Conservation (phyloP, 75 land plant species). For the Pinus taeda region DNA sequence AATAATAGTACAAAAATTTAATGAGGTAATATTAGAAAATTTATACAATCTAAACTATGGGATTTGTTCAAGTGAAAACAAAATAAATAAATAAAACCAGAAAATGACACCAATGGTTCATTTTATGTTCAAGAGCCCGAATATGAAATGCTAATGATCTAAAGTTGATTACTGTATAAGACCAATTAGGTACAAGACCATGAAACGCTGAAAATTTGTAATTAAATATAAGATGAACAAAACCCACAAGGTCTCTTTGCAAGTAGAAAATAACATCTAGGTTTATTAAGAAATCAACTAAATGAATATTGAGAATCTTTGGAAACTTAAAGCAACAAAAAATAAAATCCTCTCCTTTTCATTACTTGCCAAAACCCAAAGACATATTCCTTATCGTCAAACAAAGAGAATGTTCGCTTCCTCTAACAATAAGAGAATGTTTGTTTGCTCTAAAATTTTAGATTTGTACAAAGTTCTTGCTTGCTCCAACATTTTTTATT, state of each 20-base stretch:
- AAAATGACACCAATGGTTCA: too few relatives aligned
- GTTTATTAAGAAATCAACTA: background rate
- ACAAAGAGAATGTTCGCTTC: too few relatives aligned
- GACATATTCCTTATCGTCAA: background rate
- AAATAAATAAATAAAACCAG: too few relatives aligned
- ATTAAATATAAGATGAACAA: background rate
- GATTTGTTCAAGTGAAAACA: background rate
- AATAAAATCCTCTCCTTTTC: background rate
- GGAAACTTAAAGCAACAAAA: too few relatives aligned
- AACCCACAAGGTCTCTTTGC: background rate
- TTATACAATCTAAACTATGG: background rate
- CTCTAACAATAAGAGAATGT: too few relatives aligned
- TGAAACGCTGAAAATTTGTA: background rate
- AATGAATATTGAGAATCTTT: too few relatives aligned
- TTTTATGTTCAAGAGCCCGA: background rate
- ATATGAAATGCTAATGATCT: background rate
- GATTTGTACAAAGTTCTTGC: too few relatives aligned
- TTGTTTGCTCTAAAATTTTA: too few relatives aligned
- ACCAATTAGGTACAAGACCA: background rate
- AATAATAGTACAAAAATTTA: background rate
- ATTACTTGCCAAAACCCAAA: background rate
- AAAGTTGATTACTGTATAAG: background rate
- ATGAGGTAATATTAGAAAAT: background rate
- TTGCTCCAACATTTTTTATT: too few relatives aligned
- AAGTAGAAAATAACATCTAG: background rate